A percentile compares a stretch with the other conserved stretches of the same genome.
Evolutionary conservation across 176 grass and related monocot genomes (phyloP).

Genomic region (Zea luxurians): DNA sequence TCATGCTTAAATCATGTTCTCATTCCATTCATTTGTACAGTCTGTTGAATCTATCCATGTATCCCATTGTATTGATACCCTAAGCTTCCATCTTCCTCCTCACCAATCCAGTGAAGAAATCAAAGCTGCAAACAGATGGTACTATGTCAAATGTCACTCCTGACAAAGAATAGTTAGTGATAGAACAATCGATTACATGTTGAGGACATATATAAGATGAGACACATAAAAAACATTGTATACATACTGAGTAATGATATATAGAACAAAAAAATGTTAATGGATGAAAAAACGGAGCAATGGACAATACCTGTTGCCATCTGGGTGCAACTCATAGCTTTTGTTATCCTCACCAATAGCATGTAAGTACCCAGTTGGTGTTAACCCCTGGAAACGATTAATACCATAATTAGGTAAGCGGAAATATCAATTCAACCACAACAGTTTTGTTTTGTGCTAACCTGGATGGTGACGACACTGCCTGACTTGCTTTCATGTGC

Average conservation of each 20-base stretch:
- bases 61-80: background rate
- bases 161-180: background rate
- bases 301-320: conserved; percentile 74
- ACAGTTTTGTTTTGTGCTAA: conserved; percentile 18
- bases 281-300: background rate
- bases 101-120: conserved; percentile 93
- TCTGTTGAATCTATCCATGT: background rate
- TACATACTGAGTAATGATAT: background rate
- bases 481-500: conserved; percentile 43
- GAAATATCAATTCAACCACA: conserved; percentile 3
- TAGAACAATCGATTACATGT: background rate
- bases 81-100: conserved; percentile 69
- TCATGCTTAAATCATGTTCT: background rate
- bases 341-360: conserved; percentile 61
- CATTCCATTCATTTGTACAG: conserved; percentile 5
- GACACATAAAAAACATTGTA: conserved; percentile 9
- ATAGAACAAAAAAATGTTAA: background rate
- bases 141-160: conserved; percentile 3
- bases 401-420: background rate
- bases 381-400: conserved; percentile 60
- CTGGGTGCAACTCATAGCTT: conserved; percentile 81
- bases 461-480: conserved; percentile 69
- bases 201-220: background rate
- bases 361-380: conserved; percentile 69
- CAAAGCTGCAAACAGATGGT: conserved; percentile 64